Evolutionary conservation across 2,329 filamentous ascomycete genomes (phyloP).

Genomic region (Aureobasidium melanogenum): DNA sequence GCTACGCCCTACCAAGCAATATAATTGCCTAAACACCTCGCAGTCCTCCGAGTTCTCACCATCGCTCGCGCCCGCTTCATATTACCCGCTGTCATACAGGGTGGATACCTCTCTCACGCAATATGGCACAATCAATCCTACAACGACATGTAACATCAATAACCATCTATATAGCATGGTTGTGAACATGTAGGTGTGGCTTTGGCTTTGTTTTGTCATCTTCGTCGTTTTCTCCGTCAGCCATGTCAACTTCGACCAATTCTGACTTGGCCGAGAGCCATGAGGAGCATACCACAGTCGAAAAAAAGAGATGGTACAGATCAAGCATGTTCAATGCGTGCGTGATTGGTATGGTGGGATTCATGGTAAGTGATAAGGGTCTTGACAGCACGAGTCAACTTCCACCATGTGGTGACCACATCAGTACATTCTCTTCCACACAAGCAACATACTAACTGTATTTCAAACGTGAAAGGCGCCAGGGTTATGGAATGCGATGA

Average conservation of each 20-base stretch:
- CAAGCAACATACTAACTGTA: not conserved
- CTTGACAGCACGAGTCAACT: too few relatives aligned
- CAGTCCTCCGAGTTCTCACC: not conserved
- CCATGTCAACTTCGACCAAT: not conserved
- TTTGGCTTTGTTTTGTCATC: not conserved
- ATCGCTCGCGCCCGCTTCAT: not conserved
- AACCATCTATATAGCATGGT: not conserved
- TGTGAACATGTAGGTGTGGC: not conserved
- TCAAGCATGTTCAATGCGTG: conserved; percentile 42
- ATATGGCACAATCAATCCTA: conserved; percentile 1
- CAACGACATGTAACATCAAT: not conserved
- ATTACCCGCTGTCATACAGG: not conserved
- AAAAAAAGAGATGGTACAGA: conserved; percentile 37
- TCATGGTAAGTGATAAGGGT: conserved; percentile 23
- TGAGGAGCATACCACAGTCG: not conserved
- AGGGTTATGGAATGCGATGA: conserved; percentile 50
- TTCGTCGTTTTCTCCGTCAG: not conserved
- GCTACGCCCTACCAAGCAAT: not conserved
- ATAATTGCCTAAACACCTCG: not conserved
- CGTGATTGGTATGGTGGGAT: conserved; percentile 45
- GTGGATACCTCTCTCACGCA: not conserved
- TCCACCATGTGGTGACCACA: too few relatives aligned
- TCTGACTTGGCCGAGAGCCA: not conserved
- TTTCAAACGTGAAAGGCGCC: conserved; percentile 28
- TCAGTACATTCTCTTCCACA: not conserved